Evolutionary conservation across 2,329 filamentous ascomycete species (phyloP), one percentile per base, ranked within the genome.

Genomic region (Colletotrichum scovillei): DNA sequence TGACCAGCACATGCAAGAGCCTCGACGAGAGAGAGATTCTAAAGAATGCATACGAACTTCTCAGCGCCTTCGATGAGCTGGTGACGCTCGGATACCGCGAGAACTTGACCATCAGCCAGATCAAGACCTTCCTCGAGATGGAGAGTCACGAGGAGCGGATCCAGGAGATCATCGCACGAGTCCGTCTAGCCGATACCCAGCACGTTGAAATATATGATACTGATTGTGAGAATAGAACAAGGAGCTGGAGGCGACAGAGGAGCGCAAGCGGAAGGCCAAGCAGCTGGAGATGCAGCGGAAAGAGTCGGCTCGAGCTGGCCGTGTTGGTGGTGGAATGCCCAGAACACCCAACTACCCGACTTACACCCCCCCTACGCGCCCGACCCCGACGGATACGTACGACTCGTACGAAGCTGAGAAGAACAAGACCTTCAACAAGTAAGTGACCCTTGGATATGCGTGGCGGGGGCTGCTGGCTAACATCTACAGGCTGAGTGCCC

Each of bases 41-140:
- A 75, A 93, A 93, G 83, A 97, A 98, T 90, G 94, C 97, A 66
- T 99, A 97, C 82, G 97, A 99, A 82, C 89, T 99, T 53, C 91
- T 99, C 76, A 97, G 94, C 82, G 97, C 97, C 59, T 99, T 98
- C 80, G 97, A 99, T 80, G 97, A 99, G 86, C 90, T 99, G 72
- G 96, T 99, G 74, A 98, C 96, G 0, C 88, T 98, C 75, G 97
- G 97, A 14, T 98, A 99, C 86, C 87, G 97, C 80, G 97, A 99
- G 86, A 99, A 99, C 84, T 86, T 99, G 78, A 97, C 96, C 28
- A 91, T 99, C 79, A 94, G 92, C 84, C 97, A 99, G 86, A 99
- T 99, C 88, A 98, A 97, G 89, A 98, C 97, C 2, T 99, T 99
- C 88, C 85, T 99, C 78, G 97, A 98, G 81, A 99, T 99, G 97